Evolutionary conservation across 164 flowering plant genomes (phyloP), one percentile per base, ranked within the genome.

Genomic region (Macadamia integrifolia): DNA sequence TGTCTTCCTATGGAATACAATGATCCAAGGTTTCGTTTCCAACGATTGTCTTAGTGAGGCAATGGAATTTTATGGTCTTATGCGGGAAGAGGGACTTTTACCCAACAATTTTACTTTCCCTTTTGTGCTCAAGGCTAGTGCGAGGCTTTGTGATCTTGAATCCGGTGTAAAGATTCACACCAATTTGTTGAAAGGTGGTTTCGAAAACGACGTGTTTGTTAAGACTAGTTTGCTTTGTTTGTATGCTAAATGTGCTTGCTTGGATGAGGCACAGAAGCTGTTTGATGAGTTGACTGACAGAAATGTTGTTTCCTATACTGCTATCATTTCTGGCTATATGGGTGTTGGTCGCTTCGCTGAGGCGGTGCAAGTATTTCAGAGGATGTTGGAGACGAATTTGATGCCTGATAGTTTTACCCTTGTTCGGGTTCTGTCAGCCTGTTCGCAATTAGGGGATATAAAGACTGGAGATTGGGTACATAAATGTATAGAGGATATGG

Each of bases 51-150:
- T 70, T 18, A 9, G 8, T 4, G 72, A 76, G 28, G 75, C 71
- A 2, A 29, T 69, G 11, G 65, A 71, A n/a, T 76, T 76, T 55
- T 79, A 79, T 46, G 57, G 56, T n/a, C 58, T 69, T 40, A 76
- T 76, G 76, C 57, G 64, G 8, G 35, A 12, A 2, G 56, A 64
- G 1, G 76, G 77, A 13, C 28, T 66, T 35, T 53, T 65, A 3
- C 81, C 79, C 11, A 72, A 79, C 62, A 76, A 79, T 56, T 74
- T 70, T 62, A 79, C 82, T 30, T 76, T 71, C 44, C 82, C 82
- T 8, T 76, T 79, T 50, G 80, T 72, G 1, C 72, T 79, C 12
- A 79, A 79, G 63, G 79, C 80, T 2, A 71, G 80, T 14, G 62
- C 69, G 2, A 66, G 73, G 69, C 68, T 74, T 50, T 42, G 59